phyloP scores from a whole-genome alignment of 306 rosid genomes.

The Cicer chorassanicum region DNA sequence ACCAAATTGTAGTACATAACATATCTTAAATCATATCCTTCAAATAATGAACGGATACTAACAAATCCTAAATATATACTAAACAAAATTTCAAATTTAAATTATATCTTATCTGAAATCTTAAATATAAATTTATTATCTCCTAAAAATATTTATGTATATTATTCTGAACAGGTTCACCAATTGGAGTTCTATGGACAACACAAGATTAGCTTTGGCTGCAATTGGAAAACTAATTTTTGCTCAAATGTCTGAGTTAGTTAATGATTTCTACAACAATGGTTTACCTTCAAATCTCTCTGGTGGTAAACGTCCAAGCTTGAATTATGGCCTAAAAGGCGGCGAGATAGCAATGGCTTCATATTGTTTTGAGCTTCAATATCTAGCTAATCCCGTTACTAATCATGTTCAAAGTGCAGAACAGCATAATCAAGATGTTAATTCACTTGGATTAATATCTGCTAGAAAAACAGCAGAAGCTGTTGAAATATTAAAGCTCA shows the following conservation, averaged over 20 bases:
- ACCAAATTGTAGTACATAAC: no score
- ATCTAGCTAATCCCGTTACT: conserved; percentile 54
- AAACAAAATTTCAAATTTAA: no score
- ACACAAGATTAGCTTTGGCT: conserved; percentile 55
- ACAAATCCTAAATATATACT: no score
- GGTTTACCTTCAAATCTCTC: conserved; percentile 55
- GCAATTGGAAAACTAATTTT: conserved; percentile 53
- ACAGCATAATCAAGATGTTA: conserved; percentile 54
- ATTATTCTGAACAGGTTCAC: conserved; percentile 31
- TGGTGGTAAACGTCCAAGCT: conserved; percentile 44
- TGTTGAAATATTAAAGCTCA: conserved; percentile 55
- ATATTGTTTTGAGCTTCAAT: conserved; percentile 52
- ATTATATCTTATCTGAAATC: no score
- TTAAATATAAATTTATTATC: no score
- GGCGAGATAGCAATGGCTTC: conserved; percentile 53
- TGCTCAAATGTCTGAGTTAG: conserved; percentile 53
- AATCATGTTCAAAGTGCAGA: conserved; percentile 52
- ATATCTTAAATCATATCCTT: no score
- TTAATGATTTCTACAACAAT: conserved; percentile 54
- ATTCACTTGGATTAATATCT: conserved; percentile 58
- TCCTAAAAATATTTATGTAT: no score
- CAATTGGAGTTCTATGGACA: conserved; percentile 58
- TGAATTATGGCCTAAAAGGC: conserved; percentile 52
- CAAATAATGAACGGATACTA: no score
- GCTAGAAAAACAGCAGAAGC: conserved; percentile 52